phyloP scores from a whole-genome alignment of 108 stramenopile species.

The Chaetoceros muelleri region DNA sequence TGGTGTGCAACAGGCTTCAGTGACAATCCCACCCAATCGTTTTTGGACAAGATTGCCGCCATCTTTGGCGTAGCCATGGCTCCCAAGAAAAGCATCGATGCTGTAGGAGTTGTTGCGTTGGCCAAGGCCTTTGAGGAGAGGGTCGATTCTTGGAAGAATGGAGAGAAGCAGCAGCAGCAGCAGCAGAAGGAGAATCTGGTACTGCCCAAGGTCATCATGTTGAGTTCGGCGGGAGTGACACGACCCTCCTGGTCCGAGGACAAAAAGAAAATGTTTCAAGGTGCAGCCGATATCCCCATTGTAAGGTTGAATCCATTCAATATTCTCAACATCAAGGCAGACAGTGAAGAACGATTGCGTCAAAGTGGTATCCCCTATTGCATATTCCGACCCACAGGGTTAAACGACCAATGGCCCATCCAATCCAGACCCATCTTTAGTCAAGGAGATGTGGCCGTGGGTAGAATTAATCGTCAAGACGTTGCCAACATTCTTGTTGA shows the following conservation, averaged over 20 bases:
- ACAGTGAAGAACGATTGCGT: conserved; percentile 57
- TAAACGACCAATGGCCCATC: conserved; percentile 83
- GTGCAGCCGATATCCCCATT: conserved; percentile 86
- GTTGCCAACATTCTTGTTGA: conserved; percentile 70
- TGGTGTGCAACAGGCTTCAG: conserved; percentile 82
- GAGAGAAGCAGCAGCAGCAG: too few relatives aligned
- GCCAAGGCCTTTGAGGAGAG: conserved; percentile 16
- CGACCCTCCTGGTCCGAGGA: conserved; percentile 56
- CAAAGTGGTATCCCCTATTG: conserved; percentile 57
- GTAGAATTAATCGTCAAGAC: conserved; percentile 83
- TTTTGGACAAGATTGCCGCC: conserved; percentile 20
- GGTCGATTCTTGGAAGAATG: neutral
- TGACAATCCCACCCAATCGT: conserved; percentile 23
- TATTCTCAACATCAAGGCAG: conserved; percentile 77
- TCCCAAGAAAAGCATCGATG: conserved; percentile 51
- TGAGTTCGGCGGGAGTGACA: conserved; percentile 70
- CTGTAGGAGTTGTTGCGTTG: conserved; percentile 51
- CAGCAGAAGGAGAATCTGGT: neutral
- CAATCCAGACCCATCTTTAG: conserved; percentile 77
- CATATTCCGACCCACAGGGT: conserved; percentile 81
- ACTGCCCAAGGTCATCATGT: conserved; percentile 65
- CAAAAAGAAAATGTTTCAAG: conserved; percentile 45
- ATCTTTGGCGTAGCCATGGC: conserved; percentile 26
- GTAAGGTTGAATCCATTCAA: conserved; percentile 89
- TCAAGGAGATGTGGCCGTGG: conserved; percentile 84